phyloP scores from a whole-genome alignment of 2,329 filamentous ascomycete genomes.

The Fusarium pseudograminearum region DNA sequence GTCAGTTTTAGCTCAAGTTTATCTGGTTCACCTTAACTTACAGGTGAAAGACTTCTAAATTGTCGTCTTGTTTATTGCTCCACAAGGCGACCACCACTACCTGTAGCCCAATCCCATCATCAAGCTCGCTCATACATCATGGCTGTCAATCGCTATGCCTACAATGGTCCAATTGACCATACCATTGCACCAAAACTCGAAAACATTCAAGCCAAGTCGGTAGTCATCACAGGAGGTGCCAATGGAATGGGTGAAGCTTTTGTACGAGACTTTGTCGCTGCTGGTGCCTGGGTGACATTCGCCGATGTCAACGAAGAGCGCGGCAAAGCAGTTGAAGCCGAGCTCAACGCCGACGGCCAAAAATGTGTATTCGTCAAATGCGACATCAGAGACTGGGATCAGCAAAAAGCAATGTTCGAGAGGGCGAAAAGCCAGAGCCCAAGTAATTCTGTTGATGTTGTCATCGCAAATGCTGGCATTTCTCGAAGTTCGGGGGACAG shows the following conservation, averaged over 20 bases:
- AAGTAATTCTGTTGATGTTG: constrained; percentile 57
- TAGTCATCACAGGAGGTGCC: constrained; percentile 62
- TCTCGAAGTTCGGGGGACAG: constrained; percentile 51
- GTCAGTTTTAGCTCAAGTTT: neutral
- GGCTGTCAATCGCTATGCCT: constrained; percentile 34
- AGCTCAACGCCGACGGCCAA: constrained; percentile 46
- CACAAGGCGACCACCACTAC: neutral
- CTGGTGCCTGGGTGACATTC: constrained; percentile 57
- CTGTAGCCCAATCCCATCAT: neutral
- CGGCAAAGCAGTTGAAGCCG: constrained; percentile 49
- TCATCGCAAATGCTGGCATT: constrained; percentile 63
- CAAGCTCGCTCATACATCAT: neutral
- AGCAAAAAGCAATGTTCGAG: constrained; percentile 58
- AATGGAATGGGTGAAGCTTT: constrained; percentile 57
- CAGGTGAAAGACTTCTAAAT: neutral
- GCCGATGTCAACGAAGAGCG: constrained; percentile 53
- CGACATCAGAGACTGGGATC: constrained; percentile 58
- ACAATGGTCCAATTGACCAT: constrained; percentile 40
- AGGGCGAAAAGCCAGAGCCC: constrained; percentile 54
- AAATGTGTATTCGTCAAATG: constrained; percentile 54
- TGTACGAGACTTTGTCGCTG: constrained; percentile 51
- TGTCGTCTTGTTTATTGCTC: neutral
- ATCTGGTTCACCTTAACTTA: neutral
- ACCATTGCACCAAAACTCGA: constrained; percentile 19
- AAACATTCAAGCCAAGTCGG: constrained; percentile 56